Conservation (phyloP, 768 basidiomycete genomes). For the Leccinum boreale region DNA sequence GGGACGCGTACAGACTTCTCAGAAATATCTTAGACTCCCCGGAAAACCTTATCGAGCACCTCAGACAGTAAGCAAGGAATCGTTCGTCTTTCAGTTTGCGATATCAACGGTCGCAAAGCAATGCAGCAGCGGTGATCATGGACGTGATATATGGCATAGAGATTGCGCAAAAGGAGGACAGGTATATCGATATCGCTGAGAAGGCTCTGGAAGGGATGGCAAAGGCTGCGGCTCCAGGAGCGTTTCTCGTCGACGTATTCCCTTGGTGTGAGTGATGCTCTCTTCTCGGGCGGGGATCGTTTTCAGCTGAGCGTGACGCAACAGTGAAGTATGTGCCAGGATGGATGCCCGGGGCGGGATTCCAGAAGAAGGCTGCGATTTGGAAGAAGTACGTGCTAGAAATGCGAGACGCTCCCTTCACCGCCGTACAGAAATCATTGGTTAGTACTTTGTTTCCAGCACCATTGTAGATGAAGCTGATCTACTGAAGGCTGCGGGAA, state of each 20-base stretch:
- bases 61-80: conserved; percentile 41
- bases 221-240: conserved; percentile 48
- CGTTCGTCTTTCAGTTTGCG: not conserved
- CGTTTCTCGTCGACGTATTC: conserved; percentile 50
- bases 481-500: conserved; percentile 19
- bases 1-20: conserved; percentile 44
- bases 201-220: conserved; percentile 49
- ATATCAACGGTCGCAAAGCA: conserved; percentile 29
- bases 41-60: conserved; percentile 44
- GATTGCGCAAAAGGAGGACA: conserved; percentile 40
- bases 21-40: conserved; percentile 42
- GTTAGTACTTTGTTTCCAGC: conserved; percentile 25
- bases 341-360: conserved; percentile 52
- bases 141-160: conserved; percentile 50
- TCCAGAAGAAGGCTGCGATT: conserved; percentile 46
- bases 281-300: not conserved
- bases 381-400: conserved; percentile 47
- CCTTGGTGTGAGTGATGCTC: conserved; percentile 35
- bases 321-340: conserved; percentile 51
- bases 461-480: not conserved
- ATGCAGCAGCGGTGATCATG: conserved; percentile 52
- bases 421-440: conserved; percentile 35
- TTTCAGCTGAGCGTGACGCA: conserved; percentile 1
- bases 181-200: conserved; percentile 51
- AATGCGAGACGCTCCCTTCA: conserved; percentile 48